Conservation (phyloP, 352 stramenopile genomes). For the Phytophthora colocasiae region DNA sequence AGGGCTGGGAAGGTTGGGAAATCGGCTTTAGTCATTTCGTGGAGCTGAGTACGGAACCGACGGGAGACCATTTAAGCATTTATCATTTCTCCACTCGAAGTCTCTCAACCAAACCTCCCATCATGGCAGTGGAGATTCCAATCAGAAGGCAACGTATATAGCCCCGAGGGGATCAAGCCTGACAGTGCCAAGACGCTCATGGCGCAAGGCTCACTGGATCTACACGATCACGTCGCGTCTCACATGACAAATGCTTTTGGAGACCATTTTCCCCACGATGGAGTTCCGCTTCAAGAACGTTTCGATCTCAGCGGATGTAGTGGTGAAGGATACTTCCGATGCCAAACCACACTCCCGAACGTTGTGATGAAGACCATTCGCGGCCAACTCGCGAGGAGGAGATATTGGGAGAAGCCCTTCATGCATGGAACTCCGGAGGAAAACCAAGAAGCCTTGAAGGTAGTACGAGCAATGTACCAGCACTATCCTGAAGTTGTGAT, state of each 20-base stretch:
- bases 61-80: too few relatives aligned
- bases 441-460: slow-evolving; percentile 17
- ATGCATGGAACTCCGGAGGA: slow-evolving; percentile 9
- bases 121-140: background rate
- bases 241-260: slow-evolving; percentile 15
- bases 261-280: background rate
- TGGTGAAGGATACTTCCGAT: slow-evolving; percentile 13
- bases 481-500: slow-evolving; percentile 18
- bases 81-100: too few relatives aligned
- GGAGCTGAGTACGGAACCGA: too few relatives aligned
- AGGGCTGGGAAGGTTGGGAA: too few relatives aligned
- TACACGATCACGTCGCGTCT: slow-evolving; percentile 19
- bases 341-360: slow-evolving; percentile 15
- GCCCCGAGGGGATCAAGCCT: background rate
- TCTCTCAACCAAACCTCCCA: too few relatives aligned
- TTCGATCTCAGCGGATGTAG: slow-evolving; percentile 13
- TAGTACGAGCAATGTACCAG: slow-evolving; percentile 16
- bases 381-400: background rate
- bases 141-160: too few relatives aligned
- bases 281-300: slow-evolving; percentile 16
- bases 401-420: slow-evolving; percentile 9
- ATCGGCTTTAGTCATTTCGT: too few relatives aligned
- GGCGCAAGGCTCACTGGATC: slow-evolving; percentile 3
- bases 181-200: slow-evolving; percentile 7
- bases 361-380: slow-evolving; percentile 5